Evolutionary conservation across 2,329 filamentous ascomycete species (phyloP).

Genomic region (Neonectria ditissima): DNA sequence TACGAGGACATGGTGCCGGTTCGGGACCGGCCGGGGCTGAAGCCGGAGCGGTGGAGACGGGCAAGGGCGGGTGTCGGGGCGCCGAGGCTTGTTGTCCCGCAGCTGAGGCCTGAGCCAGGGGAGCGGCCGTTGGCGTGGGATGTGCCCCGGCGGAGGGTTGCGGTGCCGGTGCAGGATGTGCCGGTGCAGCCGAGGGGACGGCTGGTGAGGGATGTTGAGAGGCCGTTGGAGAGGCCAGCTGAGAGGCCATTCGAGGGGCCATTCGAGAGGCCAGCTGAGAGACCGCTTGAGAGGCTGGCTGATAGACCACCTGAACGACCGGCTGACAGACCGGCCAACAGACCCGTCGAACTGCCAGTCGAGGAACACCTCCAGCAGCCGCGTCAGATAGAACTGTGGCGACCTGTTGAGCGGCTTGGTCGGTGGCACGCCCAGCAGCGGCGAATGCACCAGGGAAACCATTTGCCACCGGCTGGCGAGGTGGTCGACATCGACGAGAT

Average conservation of each 20-base stretch:
- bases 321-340: no score
- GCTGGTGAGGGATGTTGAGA: neutral
- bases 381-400: neutral
- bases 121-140: slow-evolving; percentile 22
- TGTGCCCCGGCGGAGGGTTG: neutral
- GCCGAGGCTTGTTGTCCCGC: slow-evolving; percentile 24
- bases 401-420: neutral
- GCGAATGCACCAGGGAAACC: no score
- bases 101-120: slow-evolving; percentile 26
- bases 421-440: neutral
- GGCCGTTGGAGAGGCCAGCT: neutral
- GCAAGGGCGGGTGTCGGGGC: neutral
- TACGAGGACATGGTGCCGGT: slow-evolving; percentile 27
- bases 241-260: no score
- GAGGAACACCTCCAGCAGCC: no score
- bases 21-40: slow-evolving; percentile 28
- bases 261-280: neutral
- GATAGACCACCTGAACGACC: no score
- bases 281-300: no score
- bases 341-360: no score
- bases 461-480: no score
- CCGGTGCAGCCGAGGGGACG: no score
- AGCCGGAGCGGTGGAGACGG: slow-evolving; percentile 35
- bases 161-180: neutral
- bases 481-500: no score